Conservation (phyloP, 176 grass and related monocot genomes). For the Cenchrus americanus region DNA sequence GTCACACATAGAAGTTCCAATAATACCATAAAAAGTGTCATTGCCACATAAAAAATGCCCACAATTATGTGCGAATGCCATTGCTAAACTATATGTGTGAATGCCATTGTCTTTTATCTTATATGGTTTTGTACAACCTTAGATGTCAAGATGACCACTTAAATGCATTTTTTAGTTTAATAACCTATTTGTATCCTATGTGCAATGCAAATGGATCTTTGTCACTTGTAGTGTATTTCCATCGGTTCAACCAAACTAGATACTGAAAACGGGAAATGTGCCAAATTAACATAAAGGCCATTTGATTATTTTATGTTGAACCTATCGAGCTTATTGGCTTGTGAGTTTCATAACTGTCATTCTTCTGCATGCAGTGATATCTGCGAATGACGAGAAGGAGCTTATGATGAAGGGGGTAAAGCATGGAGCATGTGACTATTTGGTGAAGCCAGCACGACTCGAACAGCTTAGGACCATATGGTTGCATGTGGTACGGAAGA, state of each 20-base stretch:
- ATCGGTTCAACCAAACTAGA: background rate
- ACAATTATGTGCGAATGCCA: too few relatives aligned
- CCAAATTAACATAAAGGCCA: background rate
- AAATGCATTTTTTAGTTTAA: too few relatives aligned
- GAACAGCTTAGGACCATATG: conserved; percentile 65
- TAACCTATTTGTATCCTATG: too few relatives aligned
- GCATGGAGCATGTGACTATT: conserved; percentile 63
- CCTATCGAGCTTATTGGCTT: background rate
- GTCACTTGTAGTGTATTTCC: background rate
- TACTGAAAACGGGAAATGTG: background rate
- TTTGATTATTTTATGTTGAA: background rate
- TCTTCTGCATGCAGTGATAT: conserved; percentile 58
- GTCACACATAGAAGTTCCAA: too few relatives aligned
- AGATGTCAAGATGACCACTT: too few relatives aligned
- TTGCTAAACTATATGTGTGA: too few relatives aligned
- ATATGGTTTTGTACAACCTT: too few relatives aligned
- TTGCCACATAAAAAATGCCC: too few relatives aligned
- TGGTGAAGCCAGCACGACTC: conserved; percentile 53
- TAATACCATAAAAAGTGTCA: too few relatives aligned
- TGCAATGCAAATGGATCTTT: too few relatives aligned
- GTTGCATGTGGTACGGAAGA: conserved; percentile 60
- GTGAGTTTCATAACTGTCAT: background rate
- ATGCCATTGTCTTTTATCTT: too few relatives aligned
- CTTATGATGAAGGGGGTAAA: conserved; percentile 59
- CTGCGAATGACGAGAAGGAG: conserved; percentile 44